These are phyloP conservation scores for Colletotrichum acutatum DNA, from an alignment of 2,329 filamentous ascomycete genomes.

Conservation along the genomic window DNA sequence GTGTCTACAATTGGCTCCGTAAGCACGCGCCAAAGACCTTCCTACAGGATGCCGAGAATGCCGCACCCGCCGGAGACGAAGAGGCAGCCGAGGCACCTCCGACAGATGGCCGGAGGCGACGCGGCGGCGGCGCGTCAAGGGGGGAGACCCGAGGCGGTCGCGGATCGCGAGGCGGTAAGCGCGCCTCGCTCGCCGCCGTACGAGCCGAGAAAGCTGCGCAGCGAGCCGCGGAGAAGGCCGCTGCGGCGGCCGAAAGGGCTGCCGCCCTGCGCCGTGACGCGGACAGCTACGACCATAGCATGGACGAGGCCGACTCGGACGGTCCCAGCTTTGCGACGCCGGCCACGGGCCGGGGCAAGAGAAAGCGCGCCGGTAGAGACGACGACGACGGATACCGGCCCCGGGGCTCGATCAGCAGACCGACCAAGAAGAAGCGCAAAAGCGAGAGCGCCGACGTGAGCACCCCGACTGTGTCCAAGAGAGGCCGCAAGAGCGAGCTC, in stretches of 20 bases:
- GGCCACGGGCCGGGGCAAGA: constrained; percentile 50
- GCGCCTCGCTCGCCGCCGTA: constrained; percentile 48
- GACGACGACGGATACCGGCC: constrained; percentile 72
- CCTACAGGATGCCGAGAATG: constrained; percentile 76
- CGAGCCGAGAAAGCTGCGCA: constrained; percentile 45
- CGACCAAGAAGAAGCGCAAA: constrained; percentile 69
- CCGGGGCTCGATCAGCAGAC: constrained; percentile 61
- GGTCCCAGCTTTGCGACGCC: constrained; percentile 42
- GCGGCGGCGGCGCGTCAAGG: constrained; percentile 26
- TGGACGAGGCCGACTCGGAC: constrained; percentile 30
- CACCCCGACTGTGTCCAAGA: constrained; percentile 45
- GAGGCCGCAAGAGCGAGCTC: constrained; percentile 46
- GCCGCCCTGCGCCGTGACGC: constrained; percentile 44
- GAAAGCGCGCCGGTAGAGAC: constrained; percentile 54
- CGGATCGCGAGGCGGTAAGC: constrained; percentile 38
- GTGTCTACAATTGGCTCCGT: constrained; percentile 95
- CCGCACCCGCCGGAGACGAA: constrained; percentile 48
- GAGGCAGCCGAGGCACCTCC: constrained; percentile 46
- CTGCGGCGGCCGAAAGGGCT: constrained; percentile 42
- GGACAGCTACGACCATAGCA: constrained; percentile 31
- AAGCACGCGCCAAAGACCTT: constrained; percentile 87
- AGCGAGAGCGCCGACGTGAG: constrained; percentile 54
- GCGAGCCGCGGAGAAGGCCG: constrained; percentile 50
- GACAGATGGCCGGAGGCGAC: constrained; percentile 39
- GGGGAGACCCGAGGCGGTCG: constrained; percentile 32